A percentile compares a stretch with the other conserved stretches of the same genome.
Conservation (phyloP, 257 asterid species). For the Rubia yunnanensis region DNA sequence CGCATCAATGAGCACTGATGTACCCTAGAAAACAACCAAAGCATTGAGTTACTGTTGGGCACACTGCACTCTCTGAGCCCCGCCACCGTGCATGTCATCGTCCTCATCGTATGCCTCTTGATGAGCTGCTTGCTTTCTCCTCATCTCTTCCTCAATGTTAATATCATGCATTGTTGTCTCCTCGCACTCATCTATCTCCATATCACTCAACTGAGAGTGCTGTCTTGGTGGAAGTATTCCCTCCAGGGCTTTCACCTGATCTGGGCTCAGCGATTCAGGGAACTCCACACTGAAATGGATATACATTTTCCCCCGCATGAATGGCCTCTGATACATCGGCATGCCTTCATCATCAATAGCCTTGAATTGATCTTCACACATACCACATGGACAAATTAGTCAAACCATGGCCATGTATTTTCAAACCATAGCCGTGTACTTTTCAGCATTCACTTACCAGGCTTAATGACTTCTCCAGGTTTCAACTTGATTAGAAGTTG, state of each 20-base stretch:
- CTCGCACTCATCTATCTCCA: conserved; percentile 73
- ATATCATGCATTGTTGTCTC: conserved; percentile 64
- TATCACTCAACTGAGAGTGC: conserved; percentile 39
- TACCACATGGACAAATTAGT: too few relatives aligned
- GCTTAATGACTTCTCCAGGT: conserved; percentile 64
- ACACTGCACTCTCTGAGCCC: conserved; percentile 67
- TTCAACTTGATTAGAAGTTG: conserved; percentile 54
- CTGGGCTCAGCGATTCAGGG: conserved; percentile 37
- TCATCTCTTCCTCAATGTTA: conserved; percentile 64
- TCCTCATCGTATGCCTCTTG: conserved; percentile 70
- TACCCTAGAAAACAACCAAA: not conserved
- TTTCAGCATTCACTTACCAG: conserved; percentile 33
- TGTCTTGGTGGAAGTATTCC: conserved; percentile 41
- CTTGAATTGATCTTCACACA: conserved; percentile 45
- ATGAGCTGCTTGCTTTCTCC: conserved; percentile 44
- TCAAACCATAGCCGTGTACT: too few relatives aligned
- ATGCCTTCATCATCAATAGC: conserved; percentile 67
- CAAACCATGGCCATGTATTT: too few relatives aligned
- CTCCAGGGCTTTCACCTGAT: conserved; percentile 39
- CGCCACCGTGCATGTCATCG: conserved; percentile 61
- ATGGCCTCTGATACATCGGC: conserved; percentile 56
- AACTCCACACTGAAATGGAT: conserved; percentile 52
- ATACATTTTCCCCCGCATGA: conserved; percentile 56
- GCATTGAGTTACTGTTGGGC: conserved; percentile 54
- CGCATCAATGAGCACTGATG: not conserved